phyloP scores from a whole-genome alignment of 805 yeast genomes.

The Candida cerambycidarum region DNA sequence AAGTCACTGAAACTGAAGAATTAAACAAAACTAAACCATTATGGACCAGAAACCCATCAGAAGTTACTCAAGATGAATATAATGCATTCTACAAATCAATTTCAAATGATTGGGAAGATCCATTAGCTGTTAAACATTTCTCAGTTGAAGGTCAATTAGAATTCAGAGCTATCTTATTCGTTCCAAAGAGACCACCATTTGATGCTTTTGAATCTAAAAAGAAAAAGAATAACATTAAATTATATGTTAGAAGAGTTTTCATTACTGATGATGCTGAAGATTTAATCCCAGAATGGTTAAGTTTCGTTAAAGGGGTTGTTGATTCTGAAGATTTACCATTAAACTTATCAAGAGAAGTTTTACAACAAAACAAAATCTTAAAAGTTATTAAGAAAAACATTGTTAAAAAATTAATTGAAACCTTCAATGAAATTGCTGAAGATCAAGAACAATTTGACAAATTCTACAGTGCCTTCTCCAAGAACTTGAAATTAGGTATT shows the following conservation, averaged over 20 bases:
- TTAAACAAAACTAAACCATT: constrained; percentile 98
- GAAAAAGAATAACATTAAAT: constrained; percentile 98
- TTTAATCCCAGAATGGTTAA: constrained; percentile 97
- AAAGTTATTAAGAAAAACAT: constrained; percentile 99
- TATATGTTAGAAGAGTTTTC: constrained; percentile 98
- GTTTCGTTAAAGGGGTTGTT: constrained; percentile 97
- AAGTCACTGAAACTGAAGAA: constrained; percentile 95
- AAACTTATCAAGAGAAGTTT: constrained; percentile 99
- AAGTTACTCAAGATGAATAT: constrained; percentile 96
- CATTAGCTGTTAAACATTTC: constrained; percentile 98
- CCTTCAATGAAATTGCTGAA: constrained; percentile 99
- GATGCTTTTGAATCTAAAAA: constrained; percentile 97
- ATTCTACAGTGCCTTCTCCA: constrained; percentile 96
- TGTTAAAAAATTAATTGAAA: constrained; percentile 96
- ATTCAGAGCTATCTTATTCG: constrained; percentile 94
- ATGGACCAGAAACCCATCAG: constrained; percentile 99
- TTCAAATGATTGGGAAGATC: constrained; percentile 99
- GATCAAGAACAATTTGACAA: constrained; percentile 97
- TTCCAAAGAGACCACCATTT: constrained; percentile 99
- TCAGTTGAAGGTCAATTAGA: constrained; percentile 99
- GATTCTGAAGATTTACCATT: constrained; percentile 99
- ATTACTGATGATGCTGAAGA: constrained; percentile 99
- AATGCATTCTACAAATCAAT: constrained; percentile 99
- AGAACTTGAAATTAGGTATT: constrained; percentile 97
- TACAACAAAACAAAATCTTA: constrained; percentile 99